These are phyloP conservation scores for Paecilomyces sp. DNA, from an alignment of 2,329 filamentous ascomycete genomes.

Conservation along the genomic window DNA sequence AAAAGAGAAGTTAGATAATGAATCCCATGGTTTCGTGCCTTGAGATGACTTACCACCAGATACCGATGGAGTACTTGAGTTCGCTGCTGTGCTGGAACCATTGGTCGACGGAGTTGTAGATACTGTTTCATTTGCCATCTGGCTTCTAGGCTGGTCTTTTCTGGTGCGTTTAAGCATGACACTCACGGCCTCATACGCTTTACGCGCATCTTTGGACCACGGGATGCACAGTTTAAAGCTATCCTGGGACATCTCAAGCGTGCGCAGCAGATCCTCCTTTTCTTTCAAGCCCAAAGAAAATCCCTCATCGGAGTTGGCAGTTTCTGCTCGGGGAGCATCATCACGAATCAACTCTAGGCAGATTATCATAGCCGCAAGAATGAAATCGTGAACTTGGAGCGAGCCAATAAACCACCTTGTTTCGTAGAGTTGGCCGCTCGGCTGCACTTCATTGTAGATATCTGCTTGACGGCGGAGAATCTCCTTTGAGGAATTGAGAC, in stretches of 20 bases:
- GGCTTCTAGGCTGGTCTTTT: not conserved
- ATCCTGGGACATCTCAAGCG: conserved; percentile 4
- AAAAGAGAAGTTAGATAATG: not conserved
- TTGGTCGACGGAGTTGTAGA: not conserved
- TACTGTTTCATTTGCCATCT: not conserved
- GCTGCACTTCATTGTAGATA: conserved; percentile 42
- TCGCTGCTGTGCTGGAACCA: not conserved
- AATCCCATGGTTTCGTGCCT: not conserved
- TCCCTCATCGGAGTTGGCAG: not conserved
- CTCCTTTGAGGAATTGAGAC: conserved; percentile 38
- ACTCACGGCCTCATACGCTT: conserved; percentile 7
- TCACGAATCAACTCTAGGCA: conserved; percentile 34
- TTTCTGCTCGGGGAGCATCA: not conserved
- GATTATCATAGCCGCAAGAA: conserved; percentile 53
- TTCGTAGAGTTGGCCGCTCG: conserved; percentile 45
- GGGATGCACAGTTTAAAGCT: conserved; percentile 6
- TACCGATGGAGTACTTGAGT: not conserved
- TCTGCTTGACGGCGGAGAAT: conserved; percentile 42
- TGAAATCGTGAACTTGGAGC: conserved; percentile 51
- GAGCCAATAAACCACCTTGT: conserved; percentile 52
- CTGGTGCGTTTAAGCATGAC: conserved; percentile 8
- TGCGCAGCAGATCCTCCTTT: conserved; percentile 2
- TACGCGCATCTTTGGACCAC: conserved; percentile 5
- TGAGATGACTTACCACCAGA: not conserved
- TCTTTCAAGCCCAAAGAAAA: not conserved